Evolutionary conservation across 257 asterid genomes (phyloP).

Genomic region (Rauvolfia tetraphylla): DNA sequence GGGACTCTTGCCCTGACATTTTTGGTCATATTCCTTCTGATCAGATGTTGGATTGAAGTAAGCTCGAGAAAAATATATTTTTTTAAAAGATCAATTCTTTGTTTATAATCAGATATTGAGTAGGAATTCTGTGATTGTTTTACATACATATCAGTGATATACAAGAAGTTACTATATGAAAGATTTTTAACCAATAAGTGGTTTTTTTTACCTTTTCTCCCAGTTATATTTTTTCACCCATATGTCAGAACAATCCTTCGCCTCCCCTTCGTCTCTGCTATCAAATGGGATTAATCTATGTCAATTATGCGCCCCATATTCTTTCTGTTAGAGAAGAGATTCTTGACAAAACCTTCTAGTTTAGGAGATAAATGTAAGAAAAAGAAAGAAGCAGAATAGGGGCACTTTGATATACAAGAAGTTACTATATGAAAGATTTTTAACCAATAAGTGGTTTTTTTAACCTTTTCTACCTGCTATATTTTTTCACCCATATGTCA

Average conservation of each 20-base stretch:
- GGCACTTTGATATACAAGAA: slow-evolving; percentile 1
- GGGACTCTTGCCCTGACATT: slow-evolving; percentile 86
- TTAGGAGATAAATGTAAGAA: too few species aligned
- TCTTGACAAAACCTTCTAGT: too few species aligned
- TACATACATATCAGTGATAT: not conserved
- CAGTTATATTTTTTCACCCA: not conserved
- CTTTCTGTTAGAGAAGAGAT: too few species aligned
- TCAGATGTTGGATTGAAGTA: slow-evolving; percentile 42
- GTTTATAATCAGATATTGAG: not conserved
- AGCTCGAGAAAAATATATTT: slow-evolving; percentile 8
- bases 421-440: not conserved
- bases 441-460: not conserved
- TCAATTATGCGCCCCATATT: too few species aligned
- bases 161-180: not conserved
- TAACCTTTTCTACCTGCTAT: not conserved
- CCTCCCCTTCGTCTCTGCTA: not conserved
- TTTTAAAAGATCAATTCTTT: slow-evolving; percentile 1
- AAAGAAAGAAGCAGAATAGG: too few species aligned
- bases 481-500: not conserved
- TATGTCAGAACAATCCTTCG: not conserved
- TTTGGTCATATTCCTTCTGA: slow-evolving; percentile 69
- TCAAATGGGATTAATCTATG: not conserved
- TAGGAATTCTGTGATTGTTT: not conserved
- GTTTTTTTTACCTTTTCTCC: not conserved
- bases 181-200: not conserved